Conservation (phyloP, 2,329 filamentous ascomycete genomes). For the Cryphonectria naterciae region DNA sequence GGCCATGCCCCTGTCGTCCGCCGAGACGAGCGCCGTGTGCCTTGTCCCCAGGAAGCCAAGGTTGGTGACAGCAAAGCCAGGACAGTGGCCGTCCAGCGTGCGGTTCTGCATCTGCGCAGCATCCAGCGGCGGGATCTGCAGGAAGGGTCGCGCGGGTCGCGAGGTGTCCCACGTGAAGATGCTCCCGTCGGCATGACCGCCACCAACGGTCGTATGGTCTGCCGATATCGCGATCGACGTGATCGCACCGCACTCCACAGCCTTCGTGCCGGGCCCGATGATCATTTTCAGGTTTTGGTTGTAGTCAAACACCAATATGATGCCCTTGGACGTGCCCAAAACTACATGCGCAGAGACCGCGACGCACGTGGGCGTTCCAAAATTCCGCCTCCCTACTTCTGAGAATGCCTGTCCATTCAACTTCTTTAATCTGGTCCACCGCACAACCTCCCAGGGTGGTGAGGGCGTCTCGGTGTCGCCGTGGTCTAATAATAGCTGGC, state of each 20-base stretch:
- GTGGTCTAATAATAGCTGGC: conserved; percentile 65
- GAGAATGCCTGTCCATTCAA: conserved; percentile 89
- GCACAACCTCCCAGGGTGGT: conserved; percentile 93
- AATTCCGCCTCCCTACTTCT: conserved; percentile 88
- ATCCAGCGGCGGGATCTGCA: conserved; percentile 81
- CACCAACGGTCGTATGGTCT: conserved; percentile 89
- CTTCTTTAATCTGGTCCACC: conserved; percentile 93
- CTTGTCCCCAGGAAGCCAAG: conserved; percentile 93
- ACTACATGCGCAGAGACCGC: conserved; percentile 87
- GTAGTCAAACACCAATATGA: conserved; percentile 96
- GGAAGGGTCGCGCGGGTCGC: conserved; percentile 81
- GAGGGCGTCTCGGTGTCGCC: conserved; percentile 72
- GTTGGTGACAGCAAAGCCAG: conserved; percentile 79
- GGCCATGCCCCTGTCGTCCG: conserved; percentile 94
- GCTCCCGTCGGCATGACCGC: conserved; percentile 84
- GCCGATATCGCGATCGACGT: conserved; percentile 89
- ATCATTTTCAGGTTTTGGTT: conserved; percentile 94
- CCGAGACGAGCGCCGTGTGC: conserved; percentile 92
- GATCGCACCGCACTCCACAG: conserved; percentile 86
- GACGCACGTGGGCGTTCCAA: conserved; percentile 88
- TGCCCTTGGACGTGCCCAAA: conserved; percentile 89
- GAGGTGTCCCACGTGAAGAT: conserved; percentile 98
- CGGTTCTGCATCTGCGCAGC: conserved; percentile 65
- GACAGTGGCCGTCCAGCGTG: conserved; percentile 80
- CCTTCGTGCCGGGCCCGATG: conserved; percentile 91